These are phyloP conservation scores for Diplodia mutila DNA, from an alignment of 2,329 filamentous ascomycete genomes.

Conservation along the genomic window DNA sequence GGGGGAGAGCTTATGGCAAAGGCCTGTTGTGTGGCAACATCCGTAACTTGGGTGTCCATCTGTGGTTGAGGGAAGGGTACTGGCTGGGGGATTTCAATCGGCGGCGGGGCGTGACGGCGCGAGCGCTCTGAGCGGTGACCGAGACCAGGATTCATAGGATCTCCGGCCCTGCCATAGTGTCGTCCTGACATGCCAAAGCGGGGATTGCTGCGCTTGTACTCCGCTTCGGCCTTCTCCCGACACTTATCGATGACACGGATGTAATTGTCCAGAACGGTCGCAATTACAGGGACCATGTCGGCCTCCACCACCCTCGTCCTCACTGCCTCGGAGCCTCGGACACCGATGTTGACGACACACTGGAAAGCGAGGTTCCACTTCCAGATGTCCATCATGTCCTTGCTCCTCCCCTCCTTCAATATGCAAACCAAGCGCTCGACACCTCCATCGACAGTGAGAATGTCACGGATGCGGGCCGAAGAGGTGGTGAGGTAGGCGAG, in stretches of 20 bases:
- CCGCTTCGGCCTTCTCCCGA: slow-evolving; percentile 81
- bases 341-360: slow-evolving; percentile 98
- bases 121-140: slow-evolving; percentile 47
- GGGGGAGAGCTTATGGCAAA: slow-evolving; percentile 72
- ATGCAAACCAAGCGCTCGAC: slow-evolving; percentile 97
- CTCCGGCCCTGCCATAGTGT: slow-evolving; percentile 47
- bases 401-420: slow-evolving; percentile 93
- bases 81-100: slow-evolving; percentile 75
- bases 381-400: slow-evolving; percentile 99
- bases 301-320: slow-evolving; percentile 95
- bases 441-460: slow-evolving; percentile 96
- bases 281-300: slow-evolving; percentile 98
- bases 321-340: slow-evolving; percentile 91
- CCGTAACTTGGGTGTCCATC: slow-evolving; percentile 57
- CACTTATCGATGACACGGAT: slow-evolving; percentile 94
- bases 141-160: slow-evolving; percentile 39
- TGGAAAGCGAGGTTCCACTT: slow-evolving; percentile 99
- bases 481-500: slow-evolving; percentile 98
- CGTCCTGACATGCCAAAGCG: slow-evolving; percentile 44
- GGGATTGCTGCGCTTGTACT: slow-evolving; percentile 65
- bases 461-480: slow-evolving; percentile 94
- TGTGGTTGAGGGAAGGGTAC: slow-evolving; percentile 53
- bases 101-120: slow-evolving; percentile 80
- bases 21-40: slow-evolving; percentile 65
- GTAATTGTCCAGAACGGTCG: slow-evolving; percentile 97